Conservation (phyloP, 805 yeast genomes). For the Yamadazyma kitorensis region DNA sequence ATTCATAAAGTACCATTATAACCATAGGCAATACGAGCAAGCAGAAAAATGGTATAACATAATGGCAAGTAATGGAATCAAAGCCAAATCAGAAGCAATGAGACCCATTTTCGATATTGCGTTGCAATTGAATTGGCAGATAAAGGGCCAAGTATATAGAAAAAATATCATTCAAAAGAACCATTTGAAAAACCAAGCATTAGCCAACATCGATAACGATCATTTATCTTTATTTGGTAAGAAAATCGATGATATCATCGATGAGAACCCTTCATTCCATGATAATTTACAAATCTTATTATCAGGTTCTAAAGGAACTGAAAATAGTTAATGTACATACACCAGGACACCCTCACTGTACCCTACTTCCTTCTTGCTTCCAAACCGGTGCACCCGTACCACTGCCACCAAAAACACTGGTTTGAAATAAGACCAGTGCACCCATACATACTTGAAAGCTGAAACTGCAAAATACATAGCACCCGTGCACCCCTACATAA, state of each 20-base stretch:
- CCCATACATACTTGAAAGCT: too few species aligned
- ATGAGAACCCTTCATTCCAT: not conserved
- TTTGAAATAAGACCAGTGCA: too few species aligned
- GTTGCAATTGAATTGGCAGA: slow-evolving; percentile 33
- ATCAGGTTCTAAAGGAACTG: too few species aligned
- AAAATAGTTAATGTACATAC: too few species aligned
- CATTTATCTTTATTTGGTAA: not conserved
- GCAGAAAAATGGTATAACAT: slow-evolving; percentile 39
- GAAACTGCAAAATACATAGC: too few species aligned
- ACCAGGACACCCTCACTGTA: too few species aligned
- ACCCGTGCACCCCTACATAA: too few species aligned
- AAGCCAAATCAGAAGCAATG: slow-evolving; percentile 25
- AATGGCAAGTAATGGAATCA: slow-evolving; percentile 28
- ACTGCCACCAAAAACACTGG: too few species aligned
- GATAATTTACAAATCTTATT: slow-evolving; percentile 3
- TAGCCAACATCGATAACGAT: slow-evolving; percentile 15
- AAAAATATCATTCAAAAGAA: slow-evolving; percentile 22
- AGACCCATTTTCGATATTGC: slow-evolving; percentile 31
- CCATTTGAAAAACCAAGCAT: slow-evolving; percentile 18
- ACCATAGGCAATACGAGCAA: slow-evolving; percentile 23
- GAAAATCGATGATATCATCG: not conserved
- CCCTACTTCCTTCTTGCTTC: too few species aligned
- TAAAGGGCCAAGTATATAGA: slow-evolving; percentile 31
- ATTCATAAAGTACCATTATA: slow-evolving; percentile 34
- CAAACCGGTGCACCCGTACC: too few species aligned